Percentiles rank a stretch among this genome's conserved stretches.
Evolutionary conservation across 441 rosid species (phyloP).

Genomic region (Omphalea diandra): DNA sequence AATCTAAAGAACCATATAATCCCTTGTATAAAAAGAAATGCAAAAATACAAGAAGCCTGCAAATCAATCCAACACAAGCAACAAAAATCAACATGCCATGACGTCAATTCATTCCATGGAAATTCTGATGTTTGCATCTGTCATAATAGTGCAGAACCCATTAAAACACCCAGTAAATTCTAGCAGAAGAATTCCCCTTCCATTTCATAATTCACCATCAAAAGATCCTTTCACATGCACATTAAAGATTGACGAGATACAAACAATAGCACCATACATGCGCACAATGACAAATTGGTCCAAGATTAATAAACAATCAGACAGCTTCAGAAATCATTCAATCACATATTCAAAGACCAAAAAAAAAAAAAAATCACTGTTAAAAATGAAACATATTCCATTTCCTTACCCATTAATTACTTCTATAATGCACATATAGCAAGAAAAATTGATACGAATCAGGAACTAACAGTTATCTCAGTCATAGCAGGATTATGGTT

Average conservation of each 20-base stretch:
- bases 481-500: no score
- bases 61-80: conserved; percentile 1
- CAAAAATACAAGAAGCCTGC: neutral
- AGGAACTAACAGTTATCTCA: no score
- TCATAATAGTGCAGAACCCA: neutral
- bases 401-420: conserved; percentile 17
- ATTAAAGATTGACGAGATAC: neutral
- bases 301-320: conserved; percentile 11
- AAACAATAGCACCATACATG: neutral
- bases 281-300: conserved; percentile 2
- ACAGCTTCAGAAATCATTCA: neutral
- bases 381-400: neutral
- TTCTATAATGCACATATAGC: neutral
- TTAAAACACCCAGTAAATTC: conserved; percentile 10
- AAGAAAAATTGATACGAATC: no score
- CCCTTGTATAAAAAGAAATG: neutral
- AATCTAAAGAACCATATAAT: neutral
- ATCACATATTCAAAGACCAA: conserved; percentile 12
- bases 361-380: neutral
- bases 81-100: neutral
- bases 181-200: conserved; percentile 9
- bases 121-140: neutral
- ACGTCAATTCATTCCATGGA: neutral
- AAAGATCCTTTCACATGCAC: neutral
- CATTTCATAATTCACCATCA: conserved; percentile 13